Evolutionary conservation across 257 asterid genomes (phyloP).

Genomic region (Solanum virginianum): DNA sequence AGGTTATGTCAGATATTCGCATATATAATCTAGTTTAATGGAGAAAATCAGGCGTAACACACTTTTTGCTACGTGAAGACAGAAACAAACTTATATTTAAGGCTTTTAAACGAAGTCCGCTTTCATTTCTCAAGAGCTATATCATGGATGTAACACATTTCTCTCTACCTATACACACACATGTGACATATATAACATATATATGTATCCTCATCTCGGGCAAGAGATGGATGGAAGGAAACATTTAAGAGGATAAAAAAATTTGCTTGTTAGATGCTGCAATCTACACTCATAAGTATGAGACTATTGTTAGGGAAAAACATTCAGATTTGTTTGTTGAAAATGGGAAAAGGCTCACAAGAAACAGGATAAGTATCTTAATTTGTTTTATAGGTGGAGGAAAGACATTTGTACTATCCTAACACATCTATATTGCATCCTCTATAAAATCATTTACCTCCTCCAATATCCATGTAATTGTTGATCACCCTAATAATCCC

Average conservation of each 20-base stretch:
- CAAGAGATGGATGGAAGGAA: neutral
- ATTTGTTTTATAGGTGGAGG: neutral
- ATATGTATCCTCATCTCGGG: neutral
- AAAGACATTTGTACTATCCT: neutral
- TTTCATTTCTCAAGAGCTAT: neutral
- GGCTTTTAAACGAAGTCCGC: neutral
- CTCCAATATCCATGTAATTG: conserved; percentile 98
- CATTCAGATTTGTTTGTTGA: neutral
- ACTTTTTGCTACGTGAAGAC: neutral
- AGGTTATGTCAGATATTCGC: neutral
- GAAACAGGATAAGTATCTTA: neutral
- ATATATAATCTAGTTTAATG: neutral
- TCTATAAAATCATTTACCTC: conserved; percentile 42
- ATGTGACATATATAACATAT: neutral
- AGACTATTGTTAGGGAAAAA: neutral
- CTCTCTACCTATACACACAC: neutral
- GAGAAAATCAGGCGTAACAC: neutral
- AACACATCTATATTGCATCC: neutral
- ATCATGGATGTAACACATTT: neutral
- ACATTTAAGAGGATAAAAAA: neutral
- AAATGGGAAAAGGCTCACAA: neutral
- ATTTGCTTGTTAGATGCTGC: neutral
- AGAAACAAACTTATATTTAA: neutral
- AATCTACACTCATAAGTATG: neutral
- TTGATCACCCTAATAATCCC: conserved; percentile 86